These are phyloP conservation scores for Penicillium nordicum DNA, from an alignment of 2,329 filamentous ascomycete species.

Conservation along the genomic window DNA sequence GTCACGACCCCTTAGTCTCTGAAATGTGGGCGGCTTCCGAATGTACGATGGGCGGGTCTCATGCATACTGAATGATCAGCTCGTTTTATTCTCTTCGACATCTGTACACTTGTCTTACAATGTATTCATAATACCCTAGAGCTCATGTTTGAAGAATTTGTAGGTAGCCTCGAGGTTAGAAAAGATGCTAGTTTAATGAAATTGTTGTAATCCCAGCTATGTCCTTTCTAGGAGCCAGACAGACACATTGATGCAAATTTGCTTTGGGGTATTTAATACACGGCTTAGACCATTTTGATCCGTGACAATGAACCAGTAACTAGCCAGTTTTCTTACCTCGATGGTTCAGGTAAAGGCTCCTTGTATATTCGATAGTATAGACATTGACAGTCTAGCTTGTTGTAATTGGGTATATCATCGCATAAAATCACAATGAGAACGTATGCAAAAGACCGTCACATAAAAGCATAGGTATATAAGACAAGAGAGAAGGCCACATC, in stretches of 20 bases:
- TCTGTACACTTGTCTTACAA: slow-evolving; percentile 8
- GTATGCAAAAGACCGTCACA: not conserved
- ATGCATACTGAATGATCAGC: slow-evolving; percentile 9
- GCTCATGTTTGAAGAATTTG: not conserved
- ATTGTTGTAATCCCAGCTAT: not conserved
- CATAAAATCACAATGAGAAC: not conserved
- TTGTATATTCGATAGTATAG: not conserved
- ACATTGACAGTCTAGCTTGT: not conserved
- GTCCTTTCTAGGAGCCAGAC: not conserved
- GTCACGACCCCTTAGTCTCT: slow-evolving; percentile 1
- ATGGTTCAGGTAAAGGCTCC: not conserved
- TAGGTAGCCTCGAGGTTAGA: not conserved
- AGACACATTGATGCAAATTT: not conserved
- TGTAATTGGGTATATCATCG: slow-evolving; percentile 3
- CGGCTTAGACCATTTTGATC: not conserved
- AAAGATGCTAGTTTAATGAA: not conserved
- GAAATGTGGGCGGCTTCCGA: slow-evolving; percentile 8
- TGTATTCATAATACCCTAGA: slow-evolving; percentile 9
- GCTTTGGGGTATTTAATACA: not conserved
- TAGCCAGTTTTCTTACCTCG: not conserved
- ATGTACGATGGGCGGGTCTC: slow-evolving; percentile 18
- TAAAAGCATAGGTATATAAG: not conserved
- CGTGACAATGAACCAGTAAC: too few species aligned
- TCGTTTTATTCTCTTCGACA: slow-evolving; percentile 7
- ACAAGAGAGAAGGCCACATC: not conserved